Evolutionary conservation across 345 rosid genomes (phyloP), one percentile per base, ranked within the genome.

Genomic region (Murraya paniculata): DNA sequence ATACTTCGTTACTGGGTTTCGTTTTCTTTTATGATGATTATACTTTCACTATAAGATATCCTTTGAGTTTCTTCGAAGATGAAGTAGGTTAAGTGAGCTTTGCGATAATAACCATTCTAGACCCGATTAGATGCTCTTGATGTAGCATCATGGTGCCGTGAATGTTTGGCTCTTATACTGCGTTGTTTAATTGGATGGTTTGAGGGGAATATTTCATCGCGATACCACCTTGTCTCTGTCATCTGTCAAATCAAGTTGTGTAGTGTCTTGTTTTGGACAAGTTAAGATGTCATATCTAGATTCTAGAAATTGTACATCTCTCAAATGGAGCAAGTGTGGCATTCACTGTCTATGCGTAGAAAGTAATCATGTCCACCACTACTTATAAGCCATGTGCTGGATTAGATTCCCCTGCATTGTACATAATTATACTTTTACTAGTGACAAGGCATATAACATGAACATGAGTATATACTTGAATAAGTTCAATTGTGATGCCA

Each of bases 151-250:
- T 39, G 9, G 21, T 24, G 31, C 27, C 25, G 31, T 28, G 27
- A 68, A 68, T 68, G 45, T n/a, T 72, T 72, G 28, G 36, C 25
- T 59, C 24, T 60, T 60, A 27, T n/a, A n/a, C n/a, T n/a, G 78
- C 38, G 31, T 80, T 64, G 77, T 27, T 72, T 64, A 24, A 39
- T 39, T 73, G 77, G 75, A 84, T 86, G 82, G 75, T 81, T 77
- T 81, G 82, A 81, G 80, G 84, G 85, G 87, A 84, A 88, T 82
- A 86, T 86, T 81, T 84, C 64, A 74, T 77, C 55, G 80, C 61
- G 80, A 77, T 84, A 79, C 81, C 80, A 62, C 84, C 81, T 75
- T 86, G 86, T 79, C 81, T 65, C 70, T 48, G 53, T 45, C 50
- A 45, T 45, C 57, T 53, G n/a, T 77, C 83, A 84, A 84, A 79